Conservation (phyloP, 768 basidiomycete genomes). For the Suillus americanus region DNA sequence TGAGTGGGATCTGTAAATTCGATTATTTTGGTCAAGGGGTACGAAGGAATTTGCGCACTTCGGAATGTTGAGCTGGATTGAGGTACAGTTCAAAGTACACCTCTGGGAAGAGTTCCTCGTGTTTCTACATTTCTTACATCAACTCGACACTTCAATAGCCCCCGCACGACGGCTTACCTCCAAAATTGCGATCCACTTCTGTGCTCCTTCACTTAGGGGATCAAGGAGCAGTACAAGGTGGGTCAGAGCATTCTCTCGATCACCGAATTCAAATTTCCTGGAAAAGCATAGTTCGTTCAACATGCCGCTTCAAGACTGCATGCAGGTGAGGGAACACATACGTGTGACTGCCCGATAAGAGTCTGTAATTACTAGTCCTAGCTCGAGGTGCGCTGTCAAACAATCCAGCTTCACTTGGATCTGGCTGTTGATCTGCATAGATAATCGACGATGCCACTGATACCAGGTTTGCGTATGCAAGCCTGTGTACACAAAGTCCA, state of each 20-base stretch:
- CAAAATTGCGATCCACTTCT: conserved; percentile 82
- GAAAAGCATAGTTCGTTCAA: conserved; percentile 4
- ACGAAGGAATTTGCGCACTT: conserved; percentile 45
- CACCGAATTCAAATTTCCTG: conserved; percentile 72
- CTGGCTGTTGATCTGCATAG: conserved; percentile 66
- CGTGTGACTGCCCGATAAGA: conserved; percentile 65
- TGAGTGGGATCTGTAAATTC: conserved; percentile 70
- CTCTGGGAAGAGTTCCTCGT: conserved; percentile 51
- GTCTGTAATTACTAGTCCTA: conserved; percentile 58
- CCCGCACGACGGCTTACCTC: conserved; percentile 49
- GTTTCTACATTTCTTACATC: conserved; percentile 4
- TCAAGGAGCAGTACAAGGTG: conserved; percentile 77
- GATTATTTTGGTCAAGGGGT: neutral
- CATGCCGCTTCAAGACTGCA: neutral
- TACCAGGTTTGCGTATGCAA: conserved; percentile 56
- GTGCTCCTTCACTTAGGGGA: conserved; percentile 80
- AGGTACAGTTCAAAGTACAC: conserved; percentile 76
- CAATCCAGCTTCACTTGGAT: conserved; percentile 69
- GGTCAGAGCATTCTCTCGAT: conserved; percentile 63
- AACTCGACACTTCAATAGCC: neutral
- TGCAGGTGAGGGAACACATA: conserved; percentile 34
- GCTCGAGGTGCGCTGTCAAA: conserved; percentile 65
- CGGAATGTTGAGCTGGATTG: conserved; percentile 64
- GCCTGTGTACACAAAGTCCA: conserved; percentile 36
- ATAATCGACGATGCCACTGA: conserved; percentile 72